Percentiles rank a stretch among this genome's conserved stretches.
Conservation (phyloP, 352 stramenopile genomes). For the Phytophthora sojae region DNA sequence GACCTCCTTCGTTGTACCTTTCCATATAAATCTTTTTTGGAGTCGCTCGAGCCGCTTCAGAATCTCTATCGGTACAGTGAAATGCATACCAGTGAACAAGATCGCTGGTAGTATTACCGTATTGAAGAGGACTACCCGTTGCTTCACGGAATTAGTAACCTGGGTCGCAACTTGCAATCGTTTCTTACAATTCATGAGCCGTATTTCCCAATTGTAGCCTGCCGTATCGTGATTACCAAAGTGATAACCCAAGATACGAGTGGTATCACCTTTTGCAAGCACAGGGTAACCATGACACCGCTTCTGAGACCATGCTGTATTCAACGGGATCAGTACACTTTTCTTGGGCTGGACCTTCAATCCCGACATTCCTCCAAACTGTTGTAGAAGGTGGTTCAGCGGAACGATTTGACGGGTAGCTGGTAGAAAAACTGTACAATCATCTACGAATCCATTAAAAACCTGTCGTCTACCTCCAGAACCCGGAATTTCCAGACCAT, state of each 20-base stretch:
- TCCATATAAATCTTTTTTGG: conserved; percentile 20
- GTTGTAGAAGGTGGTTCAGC: too few species aligned
- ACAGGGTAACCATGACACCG: conserved; percentile 7
- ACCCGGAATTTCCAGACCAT: too few species aligned
- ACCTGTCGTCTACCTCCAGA: too few species aligned
- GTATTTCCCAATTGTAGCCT: conserved; percentile 4
- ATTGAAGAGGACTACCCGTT: conserved; percentile 11
- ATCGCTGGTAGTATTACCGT: conserved; percentile 5
- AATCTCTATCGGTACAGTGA: neutral
- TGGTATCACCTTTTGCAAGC: neutral
- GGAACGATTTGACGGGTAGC: too few species aligned
- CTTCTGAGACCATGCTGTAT: neutral
- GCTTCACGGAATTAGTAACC: conserved; percentile 2
- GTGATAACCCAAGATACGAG: conserved; percentile 1
- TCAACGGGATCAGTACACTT: conserved; percentile 7
- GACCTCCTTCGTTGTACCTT: neutral
- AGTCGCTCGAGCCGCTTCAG: neutral
- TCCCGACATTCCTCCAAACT: conserved; percentile 10
- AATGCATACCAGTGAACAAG: conserved; percentile 9
- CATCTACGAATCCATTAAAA: too few species aligned
- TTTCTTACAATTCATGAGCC: neutral
- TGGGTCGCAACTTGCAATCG: neutral
- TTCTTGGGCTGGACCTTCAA: conserved; percentile 13
- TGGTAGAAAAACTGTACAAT: too few species aligned
- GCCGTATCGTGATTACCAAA: neutral